phyloP scores from a whole-genome alignment of 208 protist genomes.

The Naegleria lovaniensis region DNA sequence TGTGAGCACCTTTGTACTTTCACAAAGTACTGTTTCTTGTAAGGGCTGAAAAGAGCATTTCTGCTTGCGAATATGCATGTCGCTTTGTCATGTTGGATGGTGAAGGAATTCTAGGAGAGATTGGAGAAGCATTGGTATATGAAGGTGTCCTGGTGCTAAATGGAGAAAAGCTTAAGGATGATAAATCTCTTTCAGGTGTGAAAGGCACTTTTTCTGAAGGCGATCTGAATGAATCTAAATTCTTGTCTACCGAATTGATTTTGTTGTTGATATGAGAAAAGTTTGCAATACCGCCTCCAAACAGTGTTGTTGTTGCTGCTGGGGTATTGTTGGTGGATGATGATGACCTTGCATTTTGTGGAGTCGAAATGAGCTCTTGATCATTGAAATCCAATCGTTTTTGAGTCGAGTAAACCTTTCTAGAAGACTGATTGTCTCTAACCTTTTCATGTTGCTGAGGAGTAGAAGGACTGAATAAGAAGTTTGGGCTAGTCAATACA shows the following conservation, averaged over 20 bases:
- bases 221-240: background rate
- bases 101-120: background rate
- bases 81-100: background rate
- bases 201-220: background rate
- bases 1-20: too few species aligned
- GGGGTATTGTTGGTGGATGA: background rate
- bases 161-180: background rate
- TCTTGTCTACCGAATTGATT: background rate
- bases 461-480: background rate
- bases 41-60: background rate
- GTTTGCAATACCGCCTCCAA: background rate
- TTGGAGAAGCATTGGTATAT: background rate
- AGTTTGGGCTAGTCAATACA: background rate
- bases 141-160: background rate
- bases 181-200: background rate
- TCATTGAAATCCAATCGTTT: background rate
- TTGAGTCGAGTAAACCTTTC: background rate
- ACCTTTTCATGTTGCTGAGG: background rate
- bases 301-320: background rate
- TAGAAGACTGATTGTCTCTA: background rate
- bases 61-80: background rate
- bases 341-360: background rate
- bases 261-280: background rate
- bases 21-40: background rate
- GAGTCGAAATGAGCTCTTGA: background rate